Base-by-base conservation (phyloP, 148 eudicot genomes). In the Cornus florida region DNA sequence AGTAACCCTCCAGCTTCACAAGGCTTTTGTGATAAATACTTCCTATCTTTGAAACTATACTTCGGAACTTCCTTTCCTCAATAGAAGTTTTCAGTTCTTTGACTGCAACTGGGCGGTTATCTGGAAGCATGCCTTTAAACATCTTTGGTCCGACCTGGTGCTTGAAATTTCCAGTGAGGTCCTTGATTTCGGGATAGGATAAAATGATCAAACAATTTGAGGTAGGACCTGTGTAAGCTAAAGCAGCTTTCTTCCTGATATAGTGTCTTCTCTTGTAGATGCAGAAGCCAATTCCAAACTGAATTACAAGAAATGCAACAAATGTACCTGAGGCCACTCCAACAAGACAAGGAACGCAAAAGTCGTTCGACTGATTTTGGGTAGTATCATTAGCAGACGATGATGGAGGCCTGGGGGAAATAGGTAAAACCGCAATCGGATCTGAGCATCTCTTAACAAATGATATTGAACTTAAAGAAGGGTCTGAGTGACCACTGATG, bases 401-500 rank as follows among this genome's bases (percentile, higher is more conserved):
- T 19, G 66, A 39, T 16, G 84, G 76, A 67, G 85, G 72, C 56
- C 69, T 23, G 23, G 86, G 84, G 24, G 35, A 5, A 19, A 38
- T 38, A 38, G 90, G 92, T 4, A 86, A 31, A 71, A 78, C 87
- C 10, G 94, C 91, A 24, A 85, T 41, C 8, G 94, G 94, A 80
- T 87, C 90, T 10, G 81, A 70, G 81, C 94, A 91, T 10, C 67
- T 86, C 86, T 88, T 91, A n/a, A 89, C 91, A 72, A 84, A 88
- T 65, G 94, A 87, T 39, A 84, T 62, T 11, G 88, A 85, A 46
- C 78, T 68, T 48, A 89, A 70, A 78, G 90, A 87, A 23, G 91
- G 86, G 65, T 81, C 81, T 3, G 78, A 80, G 75, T 83, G 79
- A 38, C 94, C 94, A 69, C 87, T 85, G 39, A 87, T 71, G 77